Evolutionary conservation across 805 yeast species (phyloP), one percentile per base, ranked within the genome.

Genomic region (Ogataea haglerorum): DNA sequence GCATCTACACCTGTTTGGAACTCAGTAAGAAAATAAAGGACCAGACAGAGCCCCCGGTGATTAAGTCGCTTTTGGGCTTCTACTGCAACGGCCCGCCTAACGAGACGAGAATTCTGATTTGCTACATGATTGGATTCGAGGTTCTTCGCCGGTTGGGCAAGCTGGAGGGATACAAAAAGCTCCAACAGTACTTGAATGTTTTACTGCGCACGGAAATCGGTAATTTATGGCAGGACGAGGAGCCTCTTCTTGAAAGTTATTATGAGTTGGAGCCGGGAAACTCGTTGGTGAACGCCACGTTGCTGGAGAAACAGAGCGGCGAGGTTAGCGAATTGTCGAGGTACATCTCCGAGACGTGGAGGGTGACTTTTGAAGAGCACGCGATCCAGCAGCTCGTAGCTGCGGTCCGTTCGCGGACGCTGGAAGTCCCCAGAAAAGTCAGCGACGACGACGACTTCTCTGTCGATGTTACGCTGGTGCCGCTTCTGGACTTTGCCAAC

Each of bases 401-500:
- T 17, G 79, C 83, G 0, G 68, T 82, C 0, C 61, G 70, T 25
- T 80, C 87, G 0, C 64, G 91, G 40, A 72, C 75, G 1, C 63
- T 82, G 34, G 89, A 82, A 53, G 80, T 83, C 2, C 90, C 91
- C 64, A 67, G 52, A n/a, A 40, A 10, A 4, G 38, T 29, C 2
- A 41, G 30, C 2, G 45, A 38, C 2, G 72, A 38, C 2, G 72
- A 66, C 10, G 75, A 70, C 31, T 79, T 65, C 46, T 51, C 57
- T 4, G 73, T 74, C 5, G 72, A 75, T 36, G 68, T 79, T 0
- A 73, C 85, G 0, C 56, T 83, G 40, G 85, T 82, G 1, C 89
- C 91, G 1, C 45, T 80, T 1, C 51, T 83, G 22, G 91, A 83
- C 57, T 83, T 76, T 67, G 84, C 74, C 5, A 83, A 83, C 55